phyloP scores from a whole-genome alignment of 2,329 filamentous ascomycete genomes.

The Sporothrix dimorphospora region DNA sequence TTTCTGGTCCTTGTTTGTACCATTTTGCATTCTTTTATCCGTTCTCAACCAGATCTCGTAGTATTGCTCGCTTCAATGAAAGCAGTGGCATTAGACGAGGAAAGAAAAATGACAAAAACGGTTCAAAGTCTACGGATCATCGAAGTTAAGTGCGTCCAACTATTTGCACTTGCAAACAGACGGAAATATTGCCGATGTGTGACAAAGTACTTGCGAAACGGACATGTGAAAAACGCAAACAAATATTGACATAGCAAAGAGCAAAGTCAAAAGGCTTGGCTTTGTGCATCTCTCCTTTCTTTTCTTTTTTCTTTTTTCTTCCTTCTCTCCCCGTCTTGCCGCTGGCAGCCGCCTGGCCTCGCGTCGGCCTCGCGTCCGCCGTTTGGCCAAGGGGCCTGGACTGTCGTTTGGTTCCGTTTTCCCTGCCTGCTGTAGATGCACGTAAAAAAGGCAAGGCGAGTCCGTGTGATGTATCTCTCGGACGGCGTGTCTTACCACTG shows the following conservation, averaged over 20 bases:
- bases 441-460: background rate
- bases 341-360: background rate
- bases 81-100: background rate
- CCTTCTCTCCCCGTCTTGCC: background rate
- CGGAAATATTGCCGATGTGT: background rate
- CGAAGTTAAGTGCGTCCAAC: background rate
- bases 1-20: background rate
- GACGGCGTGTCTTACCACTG: background rate
- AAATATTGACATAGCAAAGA: background rate
- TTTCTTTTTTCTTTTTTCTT: background rate
- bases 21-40: background rate
- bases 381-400: background rate
- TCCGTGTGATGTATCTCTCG: constrained; percentile 10
- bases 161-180: background rate
- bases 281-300: background rate
- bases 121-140: background rate
- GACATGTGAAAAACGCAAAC: background rate
- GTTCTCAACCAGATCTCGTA: background rate
- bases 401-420: background rate
- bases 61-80: constrained; percentile 8
- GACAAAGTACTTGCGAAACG: background rate
- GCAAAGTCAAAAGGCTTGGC: background rate
- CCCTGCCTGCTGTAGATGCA: background rate
- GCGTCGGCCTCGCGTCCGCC: background rate
- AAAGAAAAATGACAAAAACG: background rate